Conservation (phyloP, 768 basidiomycete species). For the Fibroporia radiculosa region DNA sequence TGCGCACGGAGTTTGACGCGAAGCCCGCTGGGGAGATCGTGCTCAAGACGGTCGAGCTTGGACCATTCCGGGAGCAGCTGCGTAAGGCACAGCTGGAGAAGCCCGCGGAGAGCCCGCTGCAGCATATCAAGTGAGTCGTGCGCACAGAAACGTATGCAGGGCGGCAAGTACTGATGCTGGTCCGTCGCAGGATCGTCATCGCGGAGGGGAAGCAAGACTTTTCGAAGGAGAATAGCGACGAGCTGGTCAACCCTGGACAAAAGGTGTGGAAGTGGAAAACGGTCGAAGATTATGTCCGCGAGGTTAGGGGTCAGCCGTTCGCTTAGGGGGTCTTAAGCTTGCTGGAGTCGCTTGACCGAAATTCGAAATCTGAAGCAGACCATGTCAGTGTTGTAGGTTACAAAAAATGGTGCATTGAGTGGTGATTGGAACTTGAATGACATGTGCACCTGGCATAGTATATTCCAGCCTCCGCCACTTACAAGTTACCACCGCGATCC, state of each 20-base stretch:
- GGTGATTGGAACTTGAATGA: too few species aligned
- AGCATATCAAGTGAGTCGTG: conserved; percentile 1
- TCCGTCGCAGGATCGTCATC: conserved; percentile 9
- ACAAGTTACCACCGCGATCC: too few species aligned
- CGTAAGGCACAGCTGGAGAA: conserved; percentile 3
- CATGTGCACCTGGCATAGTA: too few species aligned
- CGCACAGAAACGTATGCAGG: not conserved
- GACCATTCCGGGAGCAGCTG: conserved; percentile 5
- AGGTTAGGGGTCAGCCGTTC: not conserved
- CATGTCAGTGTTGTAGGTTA: not conserved
- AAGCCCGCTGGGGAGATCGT: conserved; percentile 8
- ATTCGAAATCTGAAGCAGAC: conserved; percentile 1
- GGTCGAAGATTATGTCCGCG: conserved; percentile 8
- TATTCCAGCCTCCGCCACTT: too few species aligned
- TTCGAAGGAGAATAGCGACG: conserved; percentile 12
- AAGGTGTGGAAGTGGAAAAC: conserved; percentile 19
- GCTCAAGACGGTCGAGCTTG: conserved; percentile 6
- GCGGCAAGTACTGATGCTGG: not conserved
- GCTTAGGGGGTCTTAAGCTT: too few species aligned
- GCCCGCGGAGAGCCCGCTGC: not conserved
- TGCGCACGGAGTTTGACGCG: conserved; percentile 1
- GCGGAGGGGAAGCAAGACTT: conserved; percentile 14
- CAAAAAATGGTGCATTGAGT: too few species aligned
- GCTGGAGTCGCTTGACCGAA: too few species aligned
- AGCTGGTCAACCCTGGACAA: conserved; percentile 19